Evolutionary conservation across 768 basidiomycete genomes (phyloP).

Genomic region (Russula brevipes): DNA sequence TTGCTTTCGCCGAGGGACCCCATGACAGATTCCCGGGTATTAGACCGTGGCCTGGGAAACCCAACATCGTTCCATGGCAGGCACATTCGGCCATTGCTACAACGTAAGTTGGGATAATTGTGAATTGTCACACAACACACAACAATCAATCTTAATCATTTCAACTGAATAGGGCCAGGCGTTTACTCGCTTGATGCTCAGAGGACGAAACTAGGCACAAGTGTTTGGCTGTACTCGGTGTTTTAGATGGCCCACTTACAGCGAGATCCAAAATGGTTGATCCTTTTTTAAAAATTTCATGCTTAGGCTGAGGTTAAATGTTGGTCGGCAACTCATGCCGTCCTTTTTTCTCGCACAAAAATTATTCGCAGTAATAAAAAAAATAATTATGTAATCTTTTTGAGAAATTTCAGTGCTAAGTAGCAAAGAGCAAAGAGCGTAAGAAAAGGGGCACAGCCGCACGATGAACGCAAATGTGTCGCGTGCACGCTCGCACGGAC

Average conservation of each 20-base stretch:
- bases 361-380: no score
- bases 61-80: not conserved
- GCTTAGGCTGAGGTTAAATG: no score
- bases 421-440: no score
- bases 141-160: not conserved
- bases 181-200: not conserved
- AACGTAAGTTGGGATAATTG: constrained; percentile 1
- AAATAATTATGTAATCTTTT: no score
- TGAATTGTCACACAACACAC: not conserved
- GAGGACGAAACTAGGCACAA: constrained; percentile 9
- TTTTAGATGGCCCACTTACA: constrained; percentile 7
- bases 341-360: no score
- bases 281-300: no score
- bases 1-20: not conserved
- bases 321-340: no score
- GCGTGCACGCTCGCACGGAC: no score
- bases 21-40: constrained; percentile 4
- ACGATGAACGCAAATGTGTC: no score
- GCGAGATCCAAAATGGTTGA: no score
- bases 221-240: constrained; percentile 14
- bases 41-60: constrained; percentile 1
- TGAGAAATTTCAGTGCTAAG: no score
- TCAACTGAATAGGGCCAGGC: constrained; percentile 1
- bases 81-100: constrained; percentile 5
- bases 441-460: no score